These are phyloP conservation scores for Aspergillus luchuensis DNA, from an alignment of 2,329 filamentous ascomycete genomes.

Conservation along the genomic window DNA sequence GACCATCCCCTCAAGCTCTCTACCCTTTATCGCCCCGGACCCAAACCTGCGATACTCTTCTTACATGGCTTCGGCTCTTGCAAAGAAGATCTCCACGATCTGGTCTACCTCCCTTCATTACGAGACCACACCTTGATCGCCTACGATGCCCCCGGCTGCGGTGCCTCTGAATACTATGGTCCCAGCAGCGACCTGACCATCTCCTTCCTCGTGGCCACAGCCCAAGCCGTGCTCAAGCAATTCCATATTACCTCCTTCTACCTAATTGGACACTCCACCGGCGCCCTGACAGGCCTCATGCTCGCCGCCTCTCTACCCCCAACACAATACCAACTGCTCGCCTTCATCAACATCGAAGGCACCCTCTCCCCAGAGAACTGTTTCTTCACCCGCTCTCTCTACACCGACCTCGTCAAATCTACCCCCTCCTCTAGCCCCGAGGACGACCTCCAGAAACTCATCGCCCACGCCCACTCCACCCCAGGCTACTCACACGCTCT, in stretches of 20 bases:
- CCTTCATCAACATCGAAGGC: conserved; percentile 6
- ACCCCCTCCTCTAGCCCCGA: neutral
- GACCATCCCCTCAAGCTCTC: neutral
- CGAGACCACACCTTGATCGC: conserved; percentile 2
- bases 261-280: conserved; percentile 5
- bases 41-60: conserved; percentile 2
- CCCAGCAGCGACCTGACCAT: conserved; percentile 2
- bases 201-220: conserved; percentile 1
- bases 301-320: neutral
- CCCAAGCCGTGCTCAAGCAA: neutral
- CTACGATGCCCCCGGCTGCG: conserved; percentile 5
- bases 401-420: neutral
- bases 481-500: neutral
- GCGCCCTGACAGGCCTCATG: neutral
- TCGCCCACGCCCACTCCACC: neutral
- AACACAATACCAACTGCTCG: neutral
- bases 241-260: neutral
- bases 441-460: neutral
- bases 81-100: conserved; percentile 7
- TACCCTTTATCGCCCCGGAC: neutral
- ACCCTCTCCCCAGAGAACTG: conserved; percentile 4
- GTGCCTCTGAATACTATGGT: neutral
- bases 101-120: neutral
- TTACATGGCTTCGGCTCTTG: conserved; percentile 7
- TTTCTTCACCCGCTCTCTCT: neutral